Evolutionary conservation across 495 filamentous ascomycete genomes (phyloP), one percentile per base, ranked within the genome.

Genomic region (Chaetomium tenue): DNA sequence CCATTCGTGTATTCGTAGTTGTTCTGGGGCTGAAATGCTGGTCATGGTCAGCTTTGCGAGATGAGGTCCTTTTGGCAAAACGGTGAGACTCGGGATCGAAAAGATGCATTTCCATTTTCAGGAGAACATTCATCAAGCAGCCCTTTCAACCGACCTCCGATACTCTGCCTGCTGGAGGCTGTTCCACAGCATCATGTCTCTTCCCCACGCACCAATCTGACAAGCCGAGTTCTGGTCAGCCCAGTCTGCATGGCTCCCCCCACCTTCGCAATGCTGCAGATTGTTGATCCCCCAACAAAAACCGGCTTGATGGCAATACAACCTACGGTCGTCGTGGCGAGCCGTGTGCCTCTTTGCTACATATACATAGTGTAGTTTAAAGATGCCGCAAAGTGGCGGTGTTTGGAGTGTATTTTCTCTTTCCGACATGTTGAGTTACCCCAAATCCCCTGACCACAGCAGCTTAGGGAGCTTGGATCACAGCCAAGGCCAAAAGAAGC

Each of bases 401-500:
- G 18, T 22, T n/a, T 3, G 8, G 18, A 3, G 44, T 22, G 44
- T 22, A 47, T 47, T 37, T 37, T 9, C n/a, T 22, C n/a, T 20
- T 47, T 47, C 3, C 13, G 44, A 47, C 16, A 44, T 44, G 13
- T 44, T 8, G 1, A 47, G 16, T 47, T 47, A 5, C 33, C 33
- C 33, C 33, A 37, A 37, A 37, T 37, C 33, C 33, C 33, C 33
- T 37, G 33, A 37, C 33, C 33, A 37, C 33, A 37, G 9, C 33
- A 37, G 33, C 33, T 37, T 37, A 1, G 33, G 33, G 33, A 37
- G 33, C 44, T 37, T 56, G 30, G 53, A 56, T 40, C 30, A 50
- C 20, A 16, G 48, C 48, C 48, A 52, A 52, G 48, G 25, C 44
- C 44, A 52, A 52, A 52, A 52, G 12, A 52, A 26, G 48, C 48